Evolutionary conservation across 1,139 yeast genomes (phyloP), one percentile per base, ranked within the genome.

Genomic region (Insectozyma bohioensis): DNA sequence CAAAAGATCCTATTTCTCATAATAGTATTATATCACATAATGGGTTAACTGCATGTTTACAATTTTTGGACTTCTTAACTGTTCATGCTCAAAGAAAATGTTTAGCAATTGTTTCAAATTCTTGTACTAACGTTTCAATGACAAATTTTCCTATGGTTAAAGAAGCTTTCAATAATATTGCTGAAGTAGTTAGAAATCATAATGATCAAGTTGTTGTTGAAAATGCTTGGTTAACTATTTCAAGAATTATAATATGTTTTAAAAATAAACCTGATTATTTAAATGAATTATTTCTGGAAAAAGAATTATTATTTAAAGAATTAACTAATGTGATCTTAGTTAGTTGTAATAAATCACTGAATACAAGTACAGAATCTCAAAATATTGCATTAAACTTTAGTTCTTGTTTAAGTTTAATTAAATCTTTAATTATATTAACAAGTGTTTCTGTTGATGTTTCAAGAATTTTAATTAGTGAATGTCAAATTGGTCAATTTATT

Each of bases 41-140:
- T 23, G 85, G 94, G 6, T 58, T 90, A 14, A 61, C 71, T 4
- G 79, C 87, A 0, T 81, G 87, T 43, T 57, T 92, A 28, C 78
- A 77, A 48, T 86, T 80, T 50, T 67, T 88, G 42, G 98, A 92
- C 54, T 92, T 92, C 50, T 82, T 92, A 54, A 85, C 96, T 1
- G 72, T 82, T 17, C 95, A 87, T 58, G 87, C 95, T 0, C 98
- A 92, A 56, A 67, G 95, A 37, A 85, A 87, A 45, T 87, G 95
- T 19, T 62, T 90, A 28, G 64, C 69, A 2, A 85, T 86, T 24
- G 87, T 87, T 4, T 84, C 95, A 3, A 85, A 85, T 50, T 73
- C 94, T 10, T 82, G 92, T 43, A 64, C 70, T 2, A 65, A 66
- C 35, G 62, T 84, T 1, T 63, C 72, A 2, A 37, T 49, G 6